Base-by-base conservation (phyloP, 495 filamentous ascomycete genomes). In the Daldinia loculata region DNA sequence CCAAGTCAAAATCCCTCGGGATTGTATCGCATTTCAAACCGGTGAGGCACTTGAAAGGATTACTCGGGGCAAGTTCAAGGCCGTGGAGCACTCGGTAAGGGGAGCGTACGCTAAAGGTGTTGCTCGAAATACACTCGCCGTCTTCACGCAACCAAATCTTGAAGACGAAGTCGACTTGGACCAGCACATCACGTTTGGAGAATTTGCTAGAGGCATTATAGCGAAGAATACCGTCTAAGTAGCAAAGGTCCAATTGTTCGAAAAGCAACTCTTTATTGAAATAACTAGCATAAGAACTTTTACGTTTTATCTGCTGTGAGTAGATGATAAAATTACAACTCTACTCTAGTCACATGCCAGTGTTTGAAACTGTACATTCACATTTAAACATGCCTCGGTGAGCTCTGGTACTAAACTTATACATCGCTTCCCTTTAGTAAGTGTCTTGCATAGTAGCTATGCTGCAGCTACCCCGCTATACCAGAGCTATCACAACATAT, bases 111-210 rank as follows among this genome's bases (percentile, higher is more conserved):
- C 75, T 17, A 82, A 79, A 26, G 80, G 82, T 50, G 86, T 97
- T 66, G 94, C 94, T 48, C 84, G 95, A 68, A 98, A 98, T 83
- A 99, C 95, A 56, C 81, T 99, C 63, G 95, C 95, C 5, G 93
- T 99, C 30, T 99, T 99, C 78, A 99, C 95, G 52, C 95, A 99
- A 84, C 95, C 95, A 43, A 97, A 97, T 83, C 78, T 99, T 52
- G 90, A 87, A 58, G 95, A 97, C 72, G 88, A 90, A 82, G 93
- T 99, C 15, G 92, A 93, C 77, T 81, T 83, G 56, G 85, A 89
- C 75, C 82, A 85, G 68, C 89, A 91, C 26, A 85, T 89, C 55
- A 89, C 83, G 45, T 98, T 98, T 85, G 95, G 91, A 30, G 88
- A 91, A 74, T 97, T 98, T 86, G 93, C 93, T 19, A 89, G 88